Conservation (phyloP, 2,329 filamentous ascomycete genomes). For the Corinectria fuckeliana region DNA sequence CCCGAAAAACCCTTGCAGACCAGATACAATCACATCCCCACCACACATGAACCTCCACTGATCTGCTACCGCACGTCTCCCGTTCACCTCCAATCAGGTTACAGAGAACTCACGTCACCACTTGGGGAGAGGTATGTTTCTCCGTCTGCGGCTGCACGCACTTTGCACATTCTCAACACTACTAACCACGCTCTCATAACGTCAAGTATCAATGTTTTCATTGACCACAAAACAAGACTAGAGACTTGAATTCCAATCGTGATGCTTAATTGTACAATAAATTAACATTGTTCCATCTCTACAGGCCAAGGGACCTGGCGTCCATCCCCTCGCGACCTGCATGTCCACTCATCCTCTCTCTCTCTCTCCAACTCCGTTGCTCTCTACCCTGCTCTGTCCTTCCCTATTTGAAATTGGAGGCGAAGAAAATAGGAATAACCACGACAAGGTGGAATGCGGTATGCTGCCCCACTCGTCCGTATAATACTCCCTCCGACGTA, state of each 20-base stretch:
- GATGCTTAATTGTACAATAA: slow-evolving; percentile 37
- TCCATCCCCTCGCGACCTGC: neutral
- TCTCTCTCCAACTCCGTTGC: slow-evolving; percentile 7
- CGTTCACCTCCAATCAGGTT: slow-evolving; percentile 9
- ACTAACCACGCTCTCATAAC: neutral
- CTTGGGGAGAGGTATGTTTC: neutral
- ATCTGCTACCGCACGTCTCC: too few relatives aligned
- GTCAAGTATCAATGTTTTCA: neutral
- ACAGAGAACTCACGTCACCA: neutral
- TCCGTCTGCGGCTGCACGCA: neutral
- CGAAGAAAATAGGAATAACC: slow-evolving; percentile 23
- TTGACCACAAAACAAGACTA: neutral
- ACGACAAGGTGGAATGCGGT: slow-evolving; percentile 21
- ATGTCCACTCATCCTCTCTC: neutral
- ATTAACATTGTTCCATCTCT: slow-evolving; percentile 35
- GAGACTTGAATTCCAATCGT: slow-evolving; percentile 24
- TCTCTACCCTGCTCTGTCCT: slow-evolving; percentile 1
- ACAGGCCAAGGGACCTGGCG: slow-evolving; percentile 16
- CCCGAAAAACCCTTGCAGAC: neutral
- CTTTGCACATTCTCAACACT: neutral
- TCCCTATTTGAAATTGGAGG: slow-evolving; percentile 5
- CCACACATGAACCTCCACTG: neutral
- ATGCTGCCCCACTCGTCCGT: slow-evolving; percentile 25
- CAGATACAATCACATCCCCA: neutral
- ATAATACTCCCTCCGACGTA: neutral